phyloP scores from a whole-genome alignment of 2,329 filamentous ascomycete species.

The Pseudogymnoascus sp. region DNA sequence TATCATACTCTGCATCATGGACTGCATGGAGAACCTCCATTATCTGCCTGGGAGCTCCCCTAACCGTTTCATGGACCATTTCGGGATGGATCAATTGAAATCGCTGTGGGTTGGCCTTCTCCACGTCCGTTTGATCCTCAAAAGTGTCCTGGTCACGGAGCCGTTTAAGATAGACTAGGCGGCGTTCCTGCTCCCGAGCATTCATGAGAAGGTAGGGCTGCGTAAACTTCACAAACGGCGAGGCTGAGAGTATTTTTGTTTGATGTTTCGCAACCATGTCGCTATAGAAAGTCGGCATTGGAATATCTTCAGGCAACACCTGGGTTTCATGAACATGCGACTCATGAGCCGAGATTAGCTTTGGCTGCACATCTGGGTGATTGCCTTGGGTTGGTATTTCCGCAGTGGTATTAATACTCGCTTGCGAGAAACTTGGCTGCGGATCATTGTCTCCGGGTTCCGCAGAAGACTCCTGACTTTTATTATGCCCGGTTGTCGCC shows the following conservation, averaged over 20 bases:
- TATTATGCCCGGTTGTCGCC: conserved; percentile 5
- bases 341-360: conserved; percentile 28
- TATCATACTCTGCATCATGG: conserved; percentile 94
- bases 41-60: conserved; percentile 73
- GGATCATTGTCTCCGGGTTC: not conserved
- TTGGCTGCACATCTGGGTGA: conserved; percentile 14
- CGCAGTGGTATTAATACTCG: conserved; percentile 8
- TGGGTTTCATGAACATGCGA: conserved; percentile 33
- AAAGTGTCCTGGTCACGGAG: conserved; percentile 67
- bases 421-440: conserved; percentile 3
- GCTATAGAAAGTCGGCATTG: conserved; percentile 86
- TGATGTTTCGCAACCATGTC: conserved; percentile 91
- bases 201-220: conserved; percentile 90
- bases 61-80: conserved; percentile 81
- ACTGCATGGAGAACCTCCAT: conserved; percentile 92
- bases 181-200: conserved; percentile 81
- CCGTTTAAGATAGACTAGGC: conserved; percentile 70
- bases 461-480: not conserved
- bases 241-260: conserved; percentile 87
- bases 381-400: conserved; percentile 11
- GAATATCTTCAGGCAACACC: conserved; percentile 64
- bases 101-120: conserved; percentile 56
- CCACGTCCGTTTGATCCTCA: conserved; percentile 46
- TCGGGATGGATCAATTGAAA: conserved; percentile 91
- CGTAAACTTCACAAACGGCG: conserved; percentile 91